Evolutionary conservation across 257 asterid genomes (phyloP).

Genomic region (Leptodermis oblonga): DNA sequence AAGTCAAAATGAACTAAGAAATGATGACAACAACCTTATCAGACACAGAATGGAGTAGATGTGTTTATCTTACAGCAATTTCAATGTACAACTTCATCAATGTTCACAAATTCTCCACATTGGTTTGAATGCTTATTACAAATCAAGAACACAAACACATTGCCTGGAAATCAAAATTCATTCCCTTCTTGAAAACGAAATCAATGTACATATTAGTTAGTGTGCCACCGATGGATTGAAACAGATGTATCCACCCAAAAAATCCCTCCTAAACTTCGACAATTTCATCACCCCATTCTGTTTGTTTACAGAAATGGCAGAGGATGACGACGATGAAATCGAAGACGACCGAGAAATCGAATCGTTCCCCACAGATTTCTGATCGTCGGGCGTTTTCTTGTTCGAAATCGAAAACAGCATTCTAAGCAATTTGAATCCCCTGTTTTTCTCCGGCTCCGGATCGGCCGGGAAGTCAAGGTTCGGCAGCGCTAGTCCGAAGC

Average conservation of each 20-base stretch:
- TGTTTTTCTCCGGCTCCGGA: background rate
- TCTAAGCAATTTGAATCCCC: conserved; percentile 6
- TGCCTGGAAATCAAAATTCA: background rate
- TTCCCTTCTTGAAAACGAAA: background rate
- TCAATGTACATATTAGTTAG: background rate
- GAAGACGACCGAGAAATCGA: conserved; percentile 14
- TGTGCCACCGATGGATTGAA: conserved; percentile 11
- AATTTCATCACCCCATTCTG: conserved; percentile 5
- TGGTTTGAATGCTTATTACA: background rate
- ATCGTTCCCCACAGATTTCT: background rate
- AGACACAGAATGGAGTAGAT: background rate
- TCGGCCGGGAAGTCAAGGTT: background rate
- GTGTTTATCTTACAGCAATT: background rate
- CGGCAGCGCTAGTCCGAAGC: conserved; percentile 17
- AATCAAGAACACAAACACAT: background rate
- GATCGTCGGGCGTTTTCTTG: conserved; percentile 13
- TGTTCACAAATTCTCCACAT: background rate
- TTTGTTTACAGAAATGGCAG: background rate
- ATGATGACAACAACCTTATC: background rate
- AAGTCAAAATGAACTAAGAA: background rate
- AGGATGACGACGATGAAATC: conserved; percentile 5
- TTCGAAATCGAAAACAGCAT: conserved; percentile 10
- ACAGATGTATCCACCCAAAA: conserved; percentile 17
- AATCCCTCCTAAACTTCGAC: conserved; percentile 16
- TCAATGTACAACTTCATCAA: background rate